A percentile compares a stretch with the other conserved stretches of the same genome.
Conservation (phyloP, 2,329 filamentous ascomycete genomes). For the Ambrosiella xylebori region DNA sequence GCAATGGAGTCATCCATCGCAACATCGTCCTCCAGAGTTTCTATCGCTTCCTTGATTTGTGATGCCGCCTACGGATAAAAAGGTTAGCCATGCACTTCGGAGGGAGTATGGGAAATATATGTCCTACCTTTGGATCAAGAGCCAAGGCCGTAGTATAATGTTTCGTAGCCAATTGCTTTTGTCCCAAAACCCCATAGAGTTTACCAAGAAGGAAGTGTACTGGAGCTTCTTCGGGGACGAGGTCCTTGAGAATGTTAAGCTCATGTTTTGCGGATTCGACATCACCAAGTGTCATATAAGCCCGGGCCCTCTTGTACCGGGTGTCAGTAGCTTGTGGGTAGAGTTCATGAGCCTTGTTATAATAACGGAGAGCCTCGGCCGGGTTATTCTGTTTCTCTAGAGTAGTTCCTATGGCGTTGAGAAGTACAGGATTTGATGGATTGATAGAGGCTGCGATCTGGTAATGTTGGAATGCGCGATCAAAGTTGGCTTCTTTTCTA, state of each 20-base stretch:
- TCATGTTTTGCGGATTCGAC: constrained; percentile 62
- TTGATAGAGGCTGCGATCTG: constrained; percentile 77
- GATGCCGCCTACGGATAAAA: constrained; percentile 51
- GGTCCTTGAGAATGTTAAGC: constrained; percentile 71
- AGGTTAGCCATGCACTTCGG: neutral
- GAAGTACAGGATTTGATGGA: constrained; percentile 78
- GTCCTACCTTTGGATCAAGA: constrained; percentile 80
- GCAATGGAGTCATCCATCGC: constrained; percentile 42
- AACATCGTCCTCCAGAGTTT: constrained; percentile 69
- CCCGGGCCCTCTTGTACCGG: constrained; percentile 82
- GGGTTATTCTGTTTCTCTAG: constrained; percentile 78
- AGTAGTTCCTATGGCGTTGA: constrained; percentile 81
- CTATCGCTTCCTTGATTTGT: constrained; percentile 93
- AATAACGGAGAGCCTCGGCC: constrained; percentile 61
- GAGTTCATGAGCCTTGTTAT: constrained; percentile 64
- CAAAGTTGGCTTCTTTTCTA: constrained; percentile 77
- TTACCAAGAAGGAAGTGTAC: constrained; percentile 90
- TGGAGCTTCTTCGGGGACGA: constrained; percentile 86
- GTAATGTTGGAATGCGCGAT: constrained; percentile 84
- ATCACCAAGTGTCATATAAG: constrained; percentile 58
- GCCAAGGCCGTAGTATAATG: constrained; percentile 93
- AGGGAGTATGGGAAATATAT: neutral
- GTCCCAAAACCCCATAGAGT: constrained; percentile 55
- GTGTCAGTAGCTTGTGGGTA: constrained; percentile 68
- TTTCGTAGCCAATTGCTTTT: constrained; percentile 66